Conservation (phyloP, 2,329 filamentous ascomycete genomes). For the Fusarium euwallaceae region DNA sequence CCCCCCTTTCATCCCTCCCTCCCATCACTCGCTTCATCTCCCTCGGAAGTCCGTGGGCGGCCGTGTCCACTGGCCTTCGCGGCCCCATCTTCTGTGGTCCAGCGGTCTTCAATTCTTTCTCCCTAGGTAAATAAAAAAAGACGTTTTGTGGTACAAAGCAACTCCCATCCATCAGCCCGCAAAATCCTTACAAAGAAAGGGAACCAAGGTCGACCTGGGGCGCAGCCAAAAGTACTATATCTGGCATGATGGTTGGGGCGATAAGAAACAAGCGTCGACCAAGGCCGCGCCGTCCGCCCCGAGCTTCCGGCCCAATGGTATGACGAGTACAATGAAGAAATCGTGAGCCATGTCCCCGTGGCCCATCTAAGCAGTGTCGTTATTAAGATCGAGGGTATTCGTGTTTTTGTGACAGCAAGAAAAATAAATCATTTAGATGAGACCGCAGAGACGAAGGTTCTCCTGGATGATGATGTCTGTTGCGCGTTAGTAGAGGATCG, state of each 20-base stretch:
- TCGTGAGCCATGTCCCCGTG: constrained; percentile 56
- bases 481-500: constrained; percentile 56
- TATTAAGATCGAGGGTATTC: constrained; percentile 61
- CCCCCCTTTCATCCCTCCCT: constrained; percentile 29
- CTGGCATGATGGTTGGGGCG: constrained; percentile 31
- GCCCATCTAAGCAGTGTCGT: constrained; percentile 54
- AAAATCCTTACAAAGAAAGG: constrained; percentile 49
- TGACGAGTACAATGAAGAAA: constrained; percentile 52
- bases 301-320: constrained; percentile 45
- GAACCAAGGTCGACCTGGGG: constrained; percentile 47
- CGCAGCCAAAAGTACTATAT: constrained; percentile 46
- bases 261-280: constrained; percentile 30
- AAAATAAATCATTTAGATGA: constrained; percentile 78
- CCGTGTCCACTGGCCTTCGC: constrained; percentile 37
- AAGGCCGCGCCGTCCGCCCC: constrained; percentile 37
- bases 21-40: constrained; percentile 15
- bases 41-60: constrained; percentile 15
- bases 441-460: constrained; percentile 95
- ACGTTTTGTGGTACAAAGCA: constrained; percentile 51
- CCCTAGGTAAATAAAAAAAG: constrained; percentile 35
- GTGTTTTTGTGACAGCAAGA: constrained; percentile 54
- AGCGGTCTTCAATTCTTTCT: constrained; percentile 42
- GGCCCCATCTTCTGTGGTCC: constrained; percentile 38
- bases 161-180: constrained; percentile 48
- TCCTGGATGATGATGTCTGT: constrained; percentile 99